Conservation (phyloP, 345 rosid genomes). For the Populus deltoides region DNA sequence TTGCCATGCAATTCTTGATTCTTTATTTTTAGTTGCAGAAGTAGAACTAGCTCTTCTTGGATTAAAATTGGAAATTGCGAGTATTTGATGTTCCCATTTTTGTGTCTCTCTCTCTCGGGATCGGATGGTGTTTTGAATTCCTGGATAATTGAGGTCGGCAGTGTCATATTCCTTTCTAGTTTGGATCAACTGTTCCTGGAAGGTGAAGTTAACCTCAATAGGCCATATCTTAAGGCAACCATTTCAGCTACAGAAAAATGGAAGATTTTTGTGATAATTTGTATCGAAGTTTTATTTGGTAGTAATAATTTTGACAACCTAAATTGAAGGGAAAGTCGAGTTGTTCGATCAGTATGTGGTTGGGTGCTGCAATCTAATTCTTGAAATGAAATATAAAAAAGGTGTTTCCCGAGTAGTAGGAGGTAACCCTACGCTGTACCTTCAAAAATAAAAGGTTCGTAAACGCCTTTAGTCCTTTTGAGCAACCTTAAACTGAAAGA, state of each 20-base stretch:
- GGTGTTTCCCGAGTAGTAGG: not conserved
- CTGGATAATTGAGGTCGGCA: not conserved
- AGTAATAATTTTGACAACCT: not conserved
- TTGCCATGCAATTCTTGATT: not conserved
- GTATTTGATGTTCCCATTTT: not conserved
- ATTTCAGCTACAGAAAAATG: not conserved
- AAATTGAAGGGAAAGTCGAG: not conserved
- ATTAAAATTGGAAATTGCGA: not conserved
- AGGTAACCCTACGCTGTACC: not conserved
- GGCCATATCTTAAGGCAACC: not conserved
- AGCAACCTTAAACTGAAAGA: too few species aligned
- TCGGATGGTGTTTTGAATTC: not conserved
- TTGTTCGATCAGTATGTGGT: not conserved
- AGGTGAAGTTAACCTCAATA: not conserved
- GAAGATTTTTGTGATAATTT: not conserved
- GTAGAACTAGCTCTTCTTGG: not conserved
- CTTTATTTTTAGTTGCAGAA: not conserved
- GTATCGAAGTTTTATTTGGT: not conserved
- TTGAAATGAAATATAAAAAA: too few species aligned
- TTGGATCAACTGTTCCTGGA: not conserved
- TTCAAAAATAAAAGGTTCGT: not conserved
- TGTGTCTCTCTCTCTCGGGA: not conserved
- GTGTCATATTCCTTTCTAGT: not conserved
- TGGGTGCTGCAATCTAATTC: not conserved
- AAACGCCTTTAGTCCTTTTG: too few species aligned